Base-by-base conservation (phyloP, 192 early-diverging fungal genomes). In the Pilaira anomala region DNA sequence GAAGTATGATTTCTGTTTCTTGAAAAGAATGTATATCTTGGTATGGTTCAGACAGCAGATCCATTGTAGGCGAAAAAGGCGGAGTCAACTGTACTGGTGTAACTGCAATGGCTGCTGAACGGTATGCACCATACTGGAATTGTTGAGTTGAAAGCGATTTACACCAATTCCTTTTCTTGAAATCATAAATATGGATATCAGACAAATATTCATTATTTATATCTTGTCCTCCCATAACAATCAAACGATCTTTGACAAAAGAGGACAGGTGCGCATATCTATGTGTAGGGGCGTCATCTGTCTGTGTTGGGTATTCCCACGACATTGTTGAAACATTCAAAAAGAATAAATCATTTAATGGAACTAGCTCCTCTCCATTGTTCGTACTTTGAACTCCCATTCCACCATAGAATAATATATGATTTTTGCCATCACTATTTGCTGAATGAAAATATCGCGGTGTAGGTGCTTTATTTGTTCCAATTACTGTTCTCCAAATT, bases 391-490 rank as follows among this genome's bases (percentile, higher is more conserved):
- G 85, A 75, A 78, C 73, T 1, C 85, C 82, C 88, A 91, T 91
- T 11, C 89, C 89, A 39, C 89, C 89, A 76, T 87, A 89, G 42
- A 87, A 83, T 7, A 89, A 71, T 36, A 91, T 80, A 46, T 78
- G 70, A 48, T 85, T 84, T 25, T 58, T 13, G 70, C 80, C 73
- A 60, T 86, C 88, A 48, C 78, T 75, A 41, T 84, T 88, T 56
- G 85, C 81, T 21, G 89, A 87, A 71, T 91, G 89, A 68, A 91
- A 91, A 58, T 88, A 89, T 24, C 89, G 78, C 40, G 86, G 74
- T 26, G 69, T 71, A 14, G 81, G 81, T 3, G 76, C 69, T 19
- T 65, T 62, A 57, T 79, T 67, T 3, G 58, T 33, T 3, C 70
- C 41, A 19, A 29, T 44, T 16, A 72, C 46, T 46, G 61, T 45